Percentiles rank a stretch among this genome's conserved stretches.
These are phyloP conservation scores for Termitomyces sp. DNA, from an alignment of 768 basidiomycete species.

Conservation along the genomic window DNA sequence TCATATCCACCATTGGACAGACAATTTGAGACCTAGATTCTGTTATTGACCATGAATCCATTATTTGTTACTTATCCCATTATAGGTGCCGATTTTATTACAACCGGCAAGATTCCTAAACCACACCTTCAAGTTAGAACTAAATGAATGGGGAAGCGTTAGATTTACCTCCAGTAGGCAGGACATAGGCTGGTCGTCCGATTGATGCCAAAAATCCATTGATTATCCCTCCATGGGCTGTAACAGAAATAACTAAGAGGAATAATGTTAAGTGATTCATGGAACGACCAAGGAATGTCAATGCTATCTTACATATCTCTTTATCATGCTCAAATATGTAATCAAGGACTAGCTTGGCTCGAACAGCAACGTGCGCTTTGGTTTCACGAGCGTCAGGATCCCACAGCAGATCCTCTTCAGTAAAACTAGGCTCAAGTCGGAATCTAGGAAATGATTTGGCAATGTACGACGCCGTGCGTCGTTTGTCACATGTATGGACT, in stretches of 20 bases:
- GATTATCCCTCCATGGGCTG: slow-evolving; percentile 64
- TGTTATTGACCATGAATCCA: not conserved
- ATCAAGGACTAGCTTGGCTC: slow-evolving; percentile 53
- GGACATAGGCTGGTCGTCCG: slow-evolving; percentile 36
- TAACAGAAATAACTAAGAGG: slow-evolving; percentile 57
- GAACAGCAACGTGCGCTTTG: slow-evolving; percentile 35
- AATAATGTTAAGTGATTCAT: not conserved
- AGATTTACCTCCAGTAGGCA: slow-evolving; percentile 63
- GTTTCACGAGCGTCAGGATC: slow-evolving; percentile 51
- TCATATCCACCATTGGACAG: not conserved
- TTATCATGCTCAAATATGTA: slow-evolving; percentile 46
- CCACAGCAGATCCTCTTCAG: slow-evolving; percentile 67
- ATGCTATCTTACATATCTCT: slow-evolving; percentile 38
- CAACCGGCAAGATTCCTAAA: slow-evolving; percentile 18
- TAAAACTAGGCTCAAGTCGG: slow-evolving; percentile 51
- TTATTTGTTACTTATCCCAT: not conserved
- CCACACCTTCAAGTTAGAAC: not conserved
- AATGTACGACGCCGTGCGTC: slow-evolving; percentile 49
- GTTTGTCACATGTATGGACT: slow-evolving; percentile 69
- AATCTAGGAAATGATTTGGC: slow-evolving; percentile 46
- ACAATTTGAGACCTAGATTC: not conserved
- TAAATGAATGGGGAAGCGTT: not conserved
- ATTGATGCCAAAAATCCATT: slow-evolving; percentile 49
- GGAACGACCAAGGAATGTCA: not conserved
- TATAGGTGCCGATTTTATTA: slow-evolving; percentile 13